Conservation (phyloP, 2,329 filamentous ascomycete species). For the Nemania abortiva region DNA sequence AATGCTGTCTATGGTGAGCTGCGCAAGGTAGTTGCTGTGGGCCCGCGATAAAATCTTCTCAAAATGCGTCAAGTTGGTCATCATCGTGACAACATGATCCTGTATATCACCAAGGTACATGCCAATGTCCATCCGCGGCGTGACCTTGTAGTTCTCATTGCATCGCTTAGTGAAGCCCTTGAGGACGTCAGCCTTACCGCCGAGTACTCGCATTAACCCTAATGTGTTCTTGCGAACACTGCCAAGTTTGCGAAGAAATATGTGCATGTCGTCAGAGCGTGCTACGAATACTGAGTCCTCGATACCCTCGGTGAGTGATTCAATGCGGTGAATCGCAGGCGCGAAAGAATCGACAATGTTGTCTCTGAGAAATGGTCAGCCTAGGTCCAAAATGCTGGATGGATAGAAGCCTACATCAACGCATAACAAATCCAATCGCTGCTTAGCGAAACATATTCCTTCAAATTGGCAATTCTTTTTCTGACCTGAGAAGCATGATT, state of each 20-base stretch:
- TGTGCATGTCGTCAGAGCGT: conserved; percentile 87
- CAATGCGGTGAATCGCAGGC: conserved; percentile 87
- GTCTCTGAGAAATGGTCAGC: conserved; percentile 68
- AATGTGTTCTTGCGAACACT: conserved; percentile 94
- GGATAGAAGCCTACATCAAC: conserved; percentile 76
- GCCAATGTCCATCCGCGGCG: conserved; percentile 94
- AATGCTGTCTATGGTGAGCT: conserved; percentile 92
- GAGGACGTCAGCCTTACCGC: conserved; percentile 98
- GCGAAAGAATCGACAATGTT: conserved; percentile 98
- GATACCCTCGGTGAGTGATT: conserved; percentile 89
- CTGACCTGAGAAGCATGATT: conserved; percentile 89
- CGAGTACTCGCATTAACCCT: conserved; percentile 89
- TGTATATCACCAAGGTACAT: conserved; percentile 98
- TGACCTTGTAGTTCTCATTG: conserved; percentile 96
- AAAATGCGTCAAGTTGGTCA: conserved; percentile 93
- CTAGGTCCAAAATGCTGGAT: background rate
- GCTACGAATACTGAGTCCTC: conserved; percentile 96
- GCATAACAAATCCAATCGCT: conserved; percentile 99
- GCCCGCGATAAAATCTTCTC: conserved; percentile 96
- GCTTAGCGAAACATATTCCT: conserved; percentile 93
- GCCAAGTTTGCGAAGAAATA: conserved; percentile 88
- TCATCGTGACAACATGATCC: conserved; percentile 99
- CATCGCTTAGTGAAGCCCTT: conserved; percentile 98
- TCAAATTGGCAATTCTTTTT: conserved; percentile 89
- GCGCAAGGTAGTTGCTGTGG: conserved; percentile 96